These are phyloP conservation scores for Apiotrichum domesticum DNA, from an alignment of 1,284 basidiomycete species.

Conservation along the genomic window DNA sequence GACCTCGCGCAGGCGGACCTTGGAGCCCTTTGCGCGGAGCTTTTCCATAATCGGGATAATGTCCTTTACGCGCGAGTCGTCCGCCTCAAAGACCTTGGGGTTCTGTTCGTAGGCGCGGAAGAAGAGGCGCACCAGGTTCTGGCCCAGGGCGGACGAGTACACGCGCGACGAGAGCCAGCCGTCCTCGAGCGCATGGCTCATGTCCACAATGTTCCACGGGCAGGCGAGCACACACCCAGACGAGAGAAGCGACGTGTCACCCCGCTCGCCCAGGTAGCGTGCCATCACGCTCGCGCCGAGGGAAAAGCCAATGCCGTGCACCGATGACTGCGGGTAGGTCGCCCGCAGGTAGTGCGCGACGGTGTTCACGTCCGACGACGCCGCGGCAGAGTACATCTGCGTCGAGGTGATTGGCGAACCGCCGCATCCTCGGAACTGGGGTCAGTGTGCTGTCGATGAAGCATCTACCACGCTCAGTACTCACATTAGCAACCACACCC, in stretches of 20 bases:
- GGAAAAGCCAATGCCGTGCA: constrained; percentile 87
- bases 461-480: constrained; percentile 6
- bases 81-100: constrained; percentile 23
- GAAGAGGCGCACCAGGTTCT: constrained; percentile 66
- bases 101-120: constrained; percentile 54
- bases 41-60: constrained; percentile 18
- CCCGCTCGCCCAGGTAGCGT: constrained; percentile 83
- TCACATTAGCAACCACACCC: constrained; percentile 71
- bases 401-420: constrained; percentile 64
- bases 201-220: constrained; percentile 45
- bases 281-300: constrained; percentile 88
- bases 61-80: constrained; percentile 12
- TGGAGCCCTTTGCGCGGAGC: constrained; percentile 14
- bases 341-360: constrained; percentile 71
- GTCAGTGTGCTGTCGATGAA: not conserved
- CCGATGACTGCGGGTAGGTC: constrained; percentile 68
- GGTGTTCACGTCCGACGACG: constrained; percentile 79
- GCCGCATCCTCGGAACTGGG: constrained; percentile 77
- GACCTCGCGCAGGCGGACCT: constrained; percentile 31
- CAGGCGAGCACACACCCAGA: constrained; percentile 74
- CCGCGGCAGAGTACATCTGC: constrained; percentile 72
- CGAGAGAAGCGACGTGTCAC: constrained; percentile 64
- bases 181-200: constrained; percentile 52
- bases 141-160: constrained; percentile 77
- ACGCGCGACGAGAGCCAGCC: constrained; percentile 62